Conservation (phyloP, 495 filamentous ascomycete genomes). For the Hapsidospora chrysogenum region DNA sequence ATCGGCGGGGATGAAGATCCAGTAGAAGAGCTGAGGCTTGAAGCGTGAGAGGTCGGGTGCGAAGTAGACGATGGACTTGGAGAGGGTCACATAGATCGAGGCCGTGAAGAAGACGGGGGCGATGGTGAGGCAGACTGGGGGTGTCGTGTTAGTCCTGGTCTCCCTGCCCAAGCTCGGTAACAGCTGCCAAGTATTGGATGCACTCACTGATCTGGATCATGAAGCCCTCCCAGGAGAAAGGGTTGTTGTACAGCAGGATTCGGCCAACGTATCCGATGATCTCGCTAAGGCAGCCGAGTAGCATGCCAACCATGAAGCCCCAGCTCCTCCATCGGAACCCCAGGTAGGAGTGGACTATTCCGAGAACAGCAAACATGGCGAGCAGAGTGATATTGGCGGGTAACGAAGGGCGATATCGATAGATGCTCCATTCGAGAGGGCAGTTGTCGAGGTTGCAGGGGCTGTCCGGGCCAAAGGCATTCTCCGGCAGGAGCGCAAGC, state of each 20-base stretch:
- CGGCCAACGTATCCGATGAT: constrained; percentile 35
- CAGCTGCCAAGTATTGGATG: neutral
- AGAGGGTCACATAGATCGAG: constrained; percentile 41
- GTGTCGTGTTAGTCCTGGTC: neutral
- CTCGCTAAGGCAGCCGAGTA: constrained; percentile 16
- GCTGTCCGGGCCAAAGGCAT: constrained; percentile 15
- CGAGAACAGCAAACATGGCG: constrained; percentile 7
- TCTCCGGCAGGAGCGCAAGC: too few relatives aligned
- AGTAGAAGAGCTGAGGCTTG: constrained; percentile 30
- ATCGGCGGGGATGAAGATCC: constrained; percentile 37
- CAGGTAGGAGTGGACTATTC: constrained; percentile 13
- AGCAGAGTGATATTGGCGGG: constrained; percentile 12
- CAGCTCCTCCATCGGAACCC: constrained; percentile 22
- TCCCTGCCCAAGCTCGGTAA: neutral
- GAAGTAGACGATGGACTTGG: constrained; percentile 24
- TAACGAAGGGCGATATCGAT: constrained; percentile 15
- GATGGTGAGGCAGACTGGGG: constrained; percentile 32
- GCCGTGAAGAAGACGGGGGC: constrained; percentile 41
- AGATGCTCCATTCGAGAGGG: constrained; percentile 15
- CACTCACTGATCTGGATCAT: constrained; percentile 28
- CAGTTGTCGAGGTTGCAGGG: constrained; percentile 20
- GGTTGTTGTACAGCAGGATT: constrained; percentile 26
- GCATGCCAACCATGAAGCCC: constrained; percentile 21
- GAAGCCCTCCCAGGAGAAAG: constrained; percentile 29
- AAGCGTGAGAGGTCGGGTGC: constrained; percentile 32